phyloP scores from a whole-genome alignment of 176 grass and related monocot species.

The Hordeum marinum region DNA sequence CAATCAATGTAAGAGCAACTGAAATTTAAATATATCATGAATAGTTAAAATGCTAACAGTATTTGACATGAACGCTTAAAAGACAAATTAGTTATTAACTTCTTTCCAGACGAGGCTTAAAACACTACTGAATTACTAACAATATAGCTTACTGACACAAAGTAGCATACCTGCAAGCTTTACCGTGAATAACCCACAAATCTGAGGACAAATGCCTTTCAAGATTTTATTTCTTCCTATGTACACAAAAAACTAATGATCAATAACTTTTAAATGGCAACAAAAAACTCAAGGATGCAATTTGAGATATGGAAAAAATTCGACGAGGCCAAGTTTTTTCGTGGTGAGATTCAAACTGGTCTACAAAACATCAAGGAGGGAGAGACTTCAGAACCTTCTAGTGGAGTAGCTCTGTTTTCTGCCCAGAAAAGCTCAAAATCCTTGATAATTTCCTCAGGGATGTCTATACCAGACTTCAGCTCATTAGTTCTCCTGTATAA shows the following conservation, averaged over 20 bases:
- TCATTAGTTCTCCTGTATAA: conserved; percentile 73
- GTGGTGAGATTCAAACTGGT: not conserved
- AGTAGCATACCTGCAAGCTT: conserved; percentile 77
- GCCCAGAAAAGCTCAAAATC: conserved; percentile 66
- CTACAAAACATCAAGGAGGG: not conserved
- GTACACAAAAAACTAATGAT: not conserved
- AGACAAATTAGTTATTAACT: not conserved
- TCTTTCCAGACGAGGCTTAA: not conserved
- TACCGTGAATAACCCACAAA: conserved; percentile 92
- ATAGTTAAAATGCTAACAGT: not conserved
- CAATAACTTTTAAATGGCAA: conserved; percentile 4
- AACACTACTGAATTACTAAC: not conserved
- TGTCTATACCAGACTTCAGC: conserved; percentile 74
- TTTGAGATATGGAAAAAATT: not conserved
- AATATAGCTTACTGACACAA: conserved; percentile 14
- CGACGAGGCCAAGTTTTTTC: too few relatives aligned
- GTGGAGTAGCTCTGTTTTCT: conserved; percentile 38
- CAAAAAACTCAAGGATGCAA: conserved; percentile 6
- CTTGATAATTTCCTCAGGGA: conserved; percentile 54
- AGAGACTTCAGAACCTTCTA: conserved; percentile 44
- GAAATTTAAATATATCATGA: conserved; percentile 30
- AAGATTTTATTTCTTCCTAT: conserved; percentile 88
- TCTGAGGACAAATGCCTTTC: conserved; percentile 77
- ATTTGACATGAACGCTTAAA: not conserved
- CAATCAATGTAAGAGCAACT: conserved; percentile 97